These are phyloP conservation scores for Chrysanthemum makinoi DNA, from an alignment of 129 eudicot species.

Conservation along the genomic window DNA sequence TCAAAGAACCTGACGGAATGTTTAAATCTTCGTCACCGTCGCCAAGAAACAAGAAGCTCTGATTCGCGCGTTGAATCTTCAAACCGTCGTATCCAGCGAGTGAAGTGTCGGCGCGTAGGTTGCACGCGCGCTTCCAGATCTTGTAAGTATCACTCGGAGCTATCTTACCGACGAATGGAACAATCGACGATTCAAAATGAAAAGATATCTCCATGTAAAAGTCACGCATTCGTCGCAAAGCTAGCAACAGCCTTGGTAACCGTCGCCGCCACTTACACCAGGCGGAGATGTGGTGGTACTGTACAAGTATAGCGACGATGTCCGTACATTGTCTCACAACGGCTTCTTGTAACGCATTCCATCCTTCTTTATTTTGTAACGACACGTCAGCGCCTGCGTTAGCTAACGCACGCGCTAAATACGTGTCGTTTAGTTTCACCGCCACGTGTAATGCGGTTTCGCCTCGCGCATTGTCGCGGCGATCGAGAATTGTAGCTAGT, in stretches of 20 bases:
- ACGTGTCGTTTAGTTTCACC: slow-evolving; percentile 69
- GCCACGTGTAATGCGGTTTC: slow-evolving; percentile 91
- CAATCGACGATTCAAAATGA: slow-evolving; percentile 86
- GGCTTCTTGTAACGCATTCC: slow-evolving; percentile 92
- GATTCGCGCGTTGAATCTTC: slow-evolving; percentile 91
- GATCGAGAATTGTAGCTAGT: slow-evolving; percentile 62
- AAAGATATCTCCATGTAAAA: slow-evolving; percentile 93
- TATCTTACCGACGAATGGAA: slow-evolving; percentile 84
- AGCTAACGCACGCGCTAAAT: slow-evolving; percentile 56
- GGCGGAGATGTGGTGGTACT: slow-evolving; percentile 76
- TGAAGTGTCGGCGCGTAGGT: slow-evolving; percentile 86
- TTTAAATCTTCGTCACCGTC: slow-evolving; percentile 48
- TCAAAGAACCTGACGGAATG: slow-evolving; percentile 63
- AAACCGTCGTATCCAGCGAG: slow-evolving; percentile 94
- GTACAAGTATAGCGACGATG: slow-evolving; percentile 54
- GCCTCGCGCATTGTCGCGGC: slow-evolving; percentile 65
- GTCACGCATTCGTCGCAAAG: slow-evolving; percentile 76
- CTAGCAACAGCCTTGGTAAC: slow-evolving; percentile 65
- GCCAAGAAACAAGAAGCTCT: slow-evolving; percentile 88
- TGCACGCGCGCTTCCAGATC: slow-evolving; percentile 93
- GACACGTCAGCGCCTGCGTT: slow-evolving; percentile 87
- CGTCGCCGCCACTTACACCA: slow-evolving; percentile 98
- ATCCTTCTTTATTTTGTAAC: slow-evolving; percentile 87
- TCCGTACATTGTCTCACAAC: slow-evolving; percentile 59
- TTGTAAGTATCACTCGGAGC: slow-evolving; percentile 95